phyloP scores from a whole-genome alignment of 1,284 basidiomycete species.

The Cutaneotrichosporon sp. region DNA sequence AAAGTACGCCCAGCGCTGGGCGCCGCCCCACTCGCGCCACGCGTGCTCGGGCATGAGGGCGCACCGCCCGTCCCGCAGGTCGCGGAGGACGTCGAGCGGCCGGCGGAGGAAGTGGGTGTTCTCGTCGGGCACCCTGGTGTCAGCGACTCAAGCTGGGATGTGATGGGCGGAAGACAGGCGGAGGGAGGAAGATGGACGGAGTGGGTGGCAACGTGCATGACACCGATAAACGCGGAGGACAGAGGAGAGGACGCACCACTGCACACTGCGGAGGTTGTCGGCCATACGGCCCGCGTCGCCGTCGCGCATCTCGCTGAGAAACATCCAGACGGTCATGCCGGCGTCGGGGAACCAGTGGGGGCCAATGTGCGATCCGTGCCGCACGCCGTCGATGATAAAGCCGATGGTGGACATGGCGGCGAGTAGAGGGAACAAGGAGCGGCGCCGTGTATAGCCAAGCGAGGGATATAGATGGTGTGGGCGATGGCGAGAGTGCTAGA shows the following conservation, averaged over 20 bases:
- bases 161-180: background rate
- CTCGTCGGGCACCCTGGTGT: conserved; percentile 14
- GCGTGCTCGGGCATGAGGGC: conserved; percentile 11
- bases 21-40: conserved; percentile 15
- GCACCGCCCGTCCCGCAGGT: conserved; percentile 8
- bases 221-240: no score
- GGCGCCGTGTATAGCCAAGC: background rate
- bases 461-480: no score
- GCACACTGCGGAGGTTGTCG: background rate
- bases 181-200: background rate
- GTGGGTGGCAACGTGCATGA: background rate
- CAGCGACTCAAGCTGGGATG: no score
- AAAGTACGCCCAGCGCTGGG: conserved; percentile 20
- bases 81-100: conserved; percentile 15
- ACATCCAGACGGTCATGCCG: conserved; percentile 21
- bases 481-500: no score
- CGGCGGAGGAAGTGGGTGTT: conserved; percentile 13
- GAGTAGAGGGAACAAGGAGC: background rate
- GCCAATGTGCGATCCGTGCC: conserved; percentile 17
- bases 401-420: conserved; percentile 16
- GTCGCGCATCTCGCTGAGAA: conserved; percentile 6
- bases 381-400: conserved; percentile 19
- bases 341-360: conserved; percentile 22
- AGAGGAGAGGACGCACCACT: conserved; percentile 19
- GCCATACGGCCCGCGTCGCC: conserved; percentile 12